Percentiles rank a stretch among this genome's conserved stretches.
Conservation (phyloP, 371 early-diverging fungal genomes). For the Thermomucor indicae-seudaticae region DNA sequence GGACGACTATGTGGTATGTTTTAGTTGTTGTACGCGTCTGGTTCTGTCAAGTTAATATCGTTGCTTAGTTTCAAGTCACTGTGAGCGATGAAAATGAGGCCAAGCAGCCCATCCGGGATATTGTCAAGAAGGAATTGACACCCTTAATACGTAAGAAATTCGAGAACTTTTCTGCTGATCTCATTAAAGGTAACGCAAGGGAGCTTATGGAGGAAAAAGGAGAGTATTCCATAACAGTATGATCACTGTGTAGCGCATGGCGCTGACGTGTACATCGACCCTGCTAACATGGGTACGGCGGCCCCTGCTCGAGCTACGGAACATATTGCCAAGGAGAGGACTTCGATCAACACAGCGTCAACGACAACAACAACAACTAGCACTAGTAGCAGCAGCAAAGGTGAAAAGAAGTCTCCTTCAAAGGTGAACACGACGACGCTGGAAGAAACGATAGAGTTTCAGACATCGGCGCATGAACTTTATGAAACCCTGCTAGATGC, state of each 20-base stretch:
- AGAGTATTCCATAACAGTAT: background rate
- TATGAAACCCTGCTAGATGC: constrained; percentile 77
- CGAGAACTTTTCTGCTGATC: constrained; percentile 62
- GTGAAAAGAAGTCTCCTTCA: constrained; percentile 13
- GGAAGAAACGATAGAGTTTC: constrained; percentile 77
- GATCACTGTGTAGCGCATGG: constrained; percentile 56
- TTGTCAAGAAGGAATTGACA: constrained; percentile 67
- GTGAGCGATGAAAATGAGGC: constrained; percentile 56
- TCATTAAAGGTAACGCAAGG: constrained; percentile 61
- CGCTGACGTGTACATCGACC: constrained; percentile 86
- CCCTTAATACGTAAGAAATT: constrained; percentile 63
- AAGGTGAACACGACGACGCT: constrained; percentile 67
- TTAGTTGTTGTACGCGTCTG: background rate
- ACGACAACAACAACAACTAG: constrained; percentile 9
- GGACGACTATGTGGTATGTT: constrained; percentile 75
- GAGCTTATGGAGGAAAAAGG: background rate
- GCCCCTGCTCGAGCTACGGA: constrained; percentile 26
- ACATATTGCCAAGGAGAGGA: constrained; percentile 17
- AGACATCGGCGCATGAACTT: constrained; percentile 82
- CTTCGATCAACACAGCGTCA: constrained; percentile 9
- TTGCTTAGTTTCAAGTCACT: constrained; percentile 68
- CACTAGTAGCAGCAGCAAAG: background rate
- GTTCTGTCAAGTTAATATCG: background rate
- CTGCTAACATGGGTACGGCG: constrained; percentile 40
- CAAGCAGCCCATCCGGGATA: constrained; percentile 62